Percentiles rank a stretch among this genome's conserved stretches.
phyloP scores from a whole-genome alignment of 768 basidiomycete species.

The Russula compacta region DNA sequence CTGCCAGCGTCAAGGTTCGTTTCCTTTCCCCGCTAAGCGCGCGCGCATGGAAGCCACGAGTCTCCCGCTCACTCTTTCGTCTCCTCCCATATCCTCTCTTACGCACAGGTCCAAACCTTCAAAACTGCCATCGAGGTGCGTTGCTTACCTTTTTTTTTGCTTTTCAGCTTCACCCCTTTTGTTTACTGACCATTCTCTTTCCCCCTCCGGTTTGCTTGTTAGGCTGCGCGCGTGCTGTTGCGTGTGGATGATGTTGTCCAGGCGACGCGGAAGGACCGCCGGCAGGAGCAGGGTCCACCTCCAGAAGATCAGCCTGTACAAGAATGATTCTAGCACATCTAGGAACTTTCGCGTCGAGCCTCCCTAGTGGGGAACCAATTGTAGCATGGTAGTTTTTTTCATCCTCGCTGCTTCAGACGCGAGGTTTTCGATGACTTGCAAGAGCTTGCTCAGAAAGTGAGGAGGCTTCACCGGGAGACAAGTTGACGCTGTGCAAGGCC shows the following conservation, averaged over 20 bases:
- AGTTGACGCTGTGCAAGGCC: background rate
- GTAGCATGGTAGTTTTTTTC: background rate
- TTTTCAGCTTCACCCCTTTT: background rate
- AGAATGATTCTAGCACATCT: constrained; percentile 5
- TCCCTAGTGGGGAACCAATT: background rate
- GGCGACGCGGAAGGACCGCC: constrained; percentile 68
- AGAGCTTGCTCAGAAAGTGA: background rate
- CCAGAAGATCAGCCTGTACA: constrained; percentile 48
- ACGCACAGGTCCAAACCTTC: constrained; percentile 74
- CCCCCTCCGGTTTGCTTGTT: background rate
- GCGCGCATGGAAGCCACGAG: background rate
- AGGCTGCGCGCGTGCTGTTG: constrained; percentile 85
- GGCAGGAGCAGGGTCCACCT: constrained; percentile 40
- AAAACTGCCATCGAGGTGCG: constrained; percentile 94
- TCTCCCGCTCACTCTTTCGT: background rate
- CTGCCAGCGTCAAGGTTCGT: constrained; percentile 84
- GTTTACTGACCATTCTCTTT: background rate
- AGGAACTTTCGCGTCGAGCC: background rate
- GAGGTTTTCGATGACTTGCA: background rate
- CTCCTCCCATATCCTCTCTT: background rate
- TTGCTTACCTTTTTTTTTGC: background rate
- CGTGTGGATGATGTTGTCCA: constrained; percentile 93
- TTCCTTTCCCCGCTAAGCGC: background rate
- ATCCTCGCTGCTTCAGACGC: background rate
- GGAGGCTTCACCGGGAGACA: background rate